These are phyloP conservation scores for Parascedosporium putredinis DNA, from an alignment of 2,329 filamentous ascomycete genomes.

Conservation along the genomic window DNA sequence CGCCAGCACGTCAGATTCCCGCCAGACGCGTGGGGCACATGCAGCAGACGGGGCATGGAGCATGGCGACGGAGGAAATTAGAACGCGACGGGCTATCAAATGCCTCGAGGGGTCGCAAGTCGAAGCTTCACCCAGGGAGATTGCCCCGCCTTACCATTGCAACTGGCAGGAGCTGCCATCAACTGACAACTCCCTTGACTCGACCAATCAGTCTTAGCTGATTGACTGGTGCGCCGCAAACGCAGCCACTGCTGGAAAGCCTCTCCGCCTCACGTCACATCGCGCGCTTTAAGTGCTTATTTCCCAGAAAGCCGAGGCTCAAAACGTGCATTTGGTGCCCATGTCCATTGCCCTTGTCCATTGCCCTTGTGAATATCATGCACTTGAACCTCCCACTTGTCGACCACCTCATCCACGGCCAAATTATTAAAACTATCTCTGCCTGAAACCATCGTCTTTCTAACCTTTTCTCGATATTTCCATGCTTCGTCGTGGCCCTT, in stretches of 20 bases:
- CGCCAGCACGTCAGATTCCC: too few species aligned
- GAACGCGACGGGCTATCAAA: too few species aligned
- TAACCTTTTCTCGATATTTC: too few species aligned
- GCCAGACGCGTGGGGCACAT: neutral
- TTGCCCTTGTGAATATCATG: constrained; percentile 4
- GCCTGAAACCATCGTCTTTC: neutral
- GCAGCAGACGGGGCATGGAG: too few species aligned
- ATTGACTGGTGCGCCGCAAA: neutral
- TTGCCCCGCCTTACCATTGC: too few species aligned
- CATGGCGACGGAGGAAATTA: too few species aligned
- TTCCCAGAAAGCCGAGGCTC: constrained; percentile 1
- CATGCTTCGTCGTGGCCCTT: too few species aligned
- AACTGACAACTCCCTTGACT: neutral
- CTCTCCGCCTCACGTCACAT: neutral
- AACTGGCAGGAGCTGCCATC: too few species aligned
- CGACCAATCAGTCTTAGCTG: neutral
- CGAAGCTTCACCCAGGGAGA: too few species aligned
- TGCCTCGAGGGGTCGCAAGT: too few species aligned
- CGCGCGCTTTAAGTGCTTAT: neutral
- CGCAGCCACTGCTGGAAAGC: neutral
- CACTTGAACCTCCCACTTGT: neutral
- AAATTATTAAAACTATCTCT: too few species aligned
- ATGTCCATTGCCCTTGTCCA: too few species aligned
- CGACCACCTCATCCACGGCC: neutral
- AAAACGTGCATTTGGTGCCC: neutral